Conservation (phyloP, 345 rosid species). For the Eutrema yunnanense region DNA sequence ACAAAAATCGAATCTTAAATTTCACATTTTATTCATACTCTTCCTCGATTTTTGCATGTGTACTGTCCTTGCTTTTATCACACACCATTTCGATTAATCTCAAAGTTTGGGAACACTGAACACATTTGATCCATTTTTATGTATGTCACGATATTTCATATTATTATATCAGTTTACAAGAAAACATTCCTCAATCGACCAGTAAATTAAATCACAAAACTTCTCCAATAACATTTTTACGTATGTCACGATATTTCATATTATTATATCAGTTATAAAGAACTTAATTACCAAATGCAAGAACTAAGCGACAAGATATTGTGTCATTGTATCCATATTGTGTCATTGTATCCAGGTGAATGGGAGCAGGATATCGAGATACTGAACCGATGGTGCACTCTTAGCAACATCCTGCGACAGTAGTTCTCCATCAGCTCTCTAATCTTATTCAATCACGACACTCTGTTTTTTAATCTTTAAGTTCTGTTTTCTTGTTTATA, state of each 20-base stretch:
- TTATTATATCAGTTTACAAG: not conserved
- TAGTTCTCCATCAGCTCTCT: too few species aligned
- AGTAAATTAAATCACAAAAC: not conserved
- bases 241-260: too few species aligned
- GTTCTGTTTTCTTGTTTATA: too few species aligned
- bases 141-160: not conserved
- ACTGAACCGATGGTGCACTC: too few species aligned
- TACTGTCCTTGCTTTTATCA: constrained; percentile 17
- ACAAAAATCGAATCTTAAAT: constrained; percentile 15
- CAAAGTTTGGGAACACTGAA: not conserved
- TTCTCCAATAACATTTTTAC: not conserved
- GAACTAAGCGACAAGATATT: not conserved
- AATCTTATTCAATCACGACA: too few species aligned
- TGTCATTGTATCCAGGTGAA: too few species aligned
- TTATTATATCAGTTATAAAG: too few species aligned
- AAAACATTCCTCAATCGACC: not conserved
- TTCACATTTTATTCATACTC: constrained; percentile 21
- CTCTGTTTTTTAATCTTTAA: too few species aligned
- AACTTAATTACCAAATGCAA: not conserved
- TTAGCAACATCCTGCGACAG: too few species aligned
- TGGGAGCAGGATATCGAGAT: too few species aligned
- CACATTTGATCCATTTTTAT: not conserved
- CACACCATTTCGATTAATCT: constrained; percentile 26
- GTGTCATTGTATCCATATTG: too few species aligned
- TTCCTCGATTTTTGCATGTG: constrained; percentile 22